Conservation (phyloP, 2,329 filamentous ascomycete genomes). For the Chaetomiaceae sp. region DNA sequence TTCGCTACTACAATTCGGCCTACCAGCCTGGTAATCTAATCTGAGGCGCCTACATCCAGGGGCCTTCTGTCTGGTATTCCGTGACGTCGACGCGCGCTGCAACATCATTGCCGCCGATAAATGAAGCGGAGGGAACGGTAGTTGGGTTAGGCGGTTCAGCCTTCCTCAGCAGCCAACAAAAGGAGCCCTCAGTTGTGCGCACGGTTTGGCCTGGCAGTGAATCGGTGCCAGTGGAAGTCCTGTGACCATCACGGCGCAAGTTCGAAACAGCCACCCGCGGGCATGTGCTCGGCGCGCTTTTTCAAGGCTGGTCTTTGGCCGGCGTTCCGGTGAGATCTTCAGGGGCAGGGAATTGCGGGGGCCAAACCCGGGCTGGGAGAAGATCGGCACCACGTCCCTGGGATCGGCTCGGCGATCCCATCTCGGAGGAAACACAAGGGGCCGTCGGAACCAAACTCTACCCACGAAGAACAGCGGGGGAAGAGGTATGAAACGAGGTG, state of each 20-base stretch:
- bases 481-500: conserved; percentile 13
- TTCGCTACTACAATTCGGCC: too few species aligned
- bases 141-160: not conserved
- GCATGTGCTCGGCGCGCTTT: not conserved
- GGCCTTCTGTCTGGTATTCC: too few species aligned
- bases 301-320: not conserved
- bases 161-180: not conserved
- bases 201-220: not conserved
- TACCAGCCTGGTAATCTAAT: too few species aligned
- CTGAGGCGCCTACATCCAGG: too few species aligned
- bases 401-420: conserved; percentile 13
- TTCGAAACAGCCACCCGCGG: not conserved
- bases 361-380: conserved; percentile 10
- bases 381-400: conserved; percentile 12
- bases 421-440: not conserved
- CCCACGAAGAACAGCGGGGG: not conserved
- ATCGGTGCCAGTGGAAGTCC: not conserved
- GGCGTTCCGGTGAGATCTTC: conserved; percentile 15
- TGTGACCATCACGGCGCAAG: not conserved
- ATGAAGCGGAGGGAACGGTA: not conserved
- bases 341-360: conserved; percentile 18
- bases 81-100: not conserved
- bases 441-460: conserved; percentile 4
- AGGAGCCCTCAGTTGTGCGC: too few species aligned
- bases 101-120: not conserved